Evolutionary conservation across 768 basidiomycete genomes (phyloP).

Genomic region (Boletales sp.): DNA sequence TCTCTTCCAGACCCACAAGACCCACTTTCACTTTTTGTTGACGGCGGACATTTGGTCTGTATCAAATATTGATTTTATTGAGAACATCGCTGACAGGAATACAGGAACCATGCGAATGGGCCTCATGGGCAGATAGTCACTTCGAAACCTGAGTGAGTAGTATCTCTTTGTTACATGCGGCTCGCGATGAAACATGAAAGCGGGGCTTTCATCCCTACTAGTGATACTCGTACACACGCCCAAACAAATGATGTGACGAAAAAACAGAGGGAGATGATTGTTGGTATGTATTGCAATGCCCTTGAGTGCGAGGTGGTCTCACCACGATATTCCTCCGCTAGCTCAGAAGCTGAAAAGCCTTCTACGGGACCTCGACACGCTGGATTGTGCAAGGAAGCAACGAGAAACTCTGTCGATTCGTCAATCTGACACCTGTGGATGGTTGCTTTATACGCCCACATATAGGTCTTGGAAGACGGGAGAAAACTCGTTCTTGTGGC

Average conservation of each 20-base stretch:
- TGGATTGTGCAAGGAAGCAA: slow-evolving; percentile 4
- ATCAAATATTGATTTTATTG: not conserved
- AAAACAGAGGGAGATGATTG: not conserved
- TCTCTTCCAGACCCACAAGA: slow-evolving; percentile 1
- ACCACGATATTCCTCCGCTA: not conserved
- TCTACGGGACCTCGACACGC: not conserved
- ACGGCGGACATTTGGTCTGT: slow-evolving; percentile 10
- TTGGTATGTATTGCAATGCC: not conserved
- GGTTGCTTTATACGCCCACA: not conserved
- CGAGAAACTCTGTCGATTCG: not conserved
- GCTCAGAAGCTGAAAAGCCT: slow-evolving; percentile 1
- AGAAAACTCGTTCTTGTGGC: slow-evolving; percentile 8
- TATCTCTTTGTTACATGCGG: no score
- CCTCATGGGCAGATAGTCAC: no score
- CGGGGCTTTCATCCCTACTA: no score
- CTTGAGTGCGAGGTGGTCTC: not conserved
- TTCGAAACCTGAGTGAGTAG: no score
- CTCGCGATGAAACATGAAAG: no score
- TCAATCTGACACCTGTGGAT: slow-evolving; percentile 10
- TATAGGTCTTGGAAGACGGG: slow-evolving; percentile 8
- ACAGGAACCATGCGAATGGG: slow-evolving; percentile 1
- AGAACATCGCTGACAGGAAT: no score
- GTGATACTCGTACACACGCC: no score
- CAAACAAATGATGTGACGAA: not conserved
- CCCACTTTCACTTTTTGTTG: slow-evolving; percentile 10